Evolutionary conservation across 495 filamentous ascomycete genomes (phyloP).

Genomic region (Peziza echinospora): DNA sequence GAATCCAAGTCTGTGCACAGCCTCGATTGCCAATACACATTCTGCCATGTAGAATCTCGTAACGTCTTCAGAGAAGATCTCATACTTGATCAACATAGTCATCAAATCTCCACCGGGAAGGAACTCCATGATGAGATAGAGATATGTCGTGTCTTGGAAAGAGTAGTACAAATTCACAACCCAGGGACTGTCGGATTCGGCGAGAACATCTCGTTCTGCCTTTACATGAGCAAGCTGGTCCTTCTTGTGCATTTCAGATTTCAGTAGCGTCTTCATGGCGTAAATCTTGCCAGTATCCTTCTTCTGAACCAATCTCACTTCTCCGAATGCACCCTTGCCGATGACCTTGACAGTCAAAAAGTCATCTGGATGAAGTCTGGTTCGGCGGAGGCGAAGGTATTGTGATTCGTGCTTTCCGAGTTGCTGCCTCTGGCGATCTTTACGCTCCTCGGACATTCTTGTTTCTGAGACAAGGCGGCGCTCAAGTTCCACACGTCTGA

Average conservation of each 20-base stretch:
- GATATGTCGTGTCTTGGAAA: constrained; percentile 84
- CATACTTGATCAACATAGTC: constrained; percentile 99
- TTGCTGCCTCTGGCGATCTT: constrained; percentile 53
- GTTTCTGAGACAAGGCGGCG: constrained; percentile 43
- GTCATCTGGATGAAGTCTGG: constrained; percentile 74
- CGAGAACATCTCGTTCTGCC: constrained; percentile 89
- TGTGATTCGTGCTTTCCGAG: constrained; percentile 66
- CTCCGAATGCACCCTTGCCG: constrained; percentile 95
- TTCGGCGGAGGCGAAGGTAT: constrained; percentile 84
- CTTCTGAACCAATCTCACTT: constrained; percentile 89
- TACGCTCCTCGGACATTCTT: constrained; percentile 46
- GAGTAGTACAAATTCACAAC: constrained; percentile 94
- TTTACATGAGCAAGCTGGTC: constrained; percentile 98
- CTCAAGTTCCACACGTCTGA: constrained; percentile 75
- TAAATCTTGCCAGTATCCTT: constrained; percentile 95
- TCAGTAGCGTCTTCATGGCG: constrained; percentile 92
- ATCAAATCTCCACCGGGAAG: constrained; percentile 94
- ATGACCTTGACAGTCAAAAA: constrained; percentile 94
- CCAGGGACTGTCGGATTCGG: constrained; percentile 97
- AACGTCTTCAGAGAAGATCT: constrained; percentile 97
- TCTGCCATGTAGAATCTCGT: constrained; percentile 99
- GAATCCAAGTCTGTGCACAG: constrained; percentile 92
- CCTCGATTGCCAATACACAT: constrained; percentile 90
- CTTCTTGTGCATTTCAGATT: constrained; percentile 99
- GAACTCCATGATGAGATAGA: constrained; percentile 99